A percentile compares a stretch with the other conserved stretches of the same genome.
Evolutionary conservation across 228 moss, liverwort and hornwort genomes (phyloP).

Genomic region (Sphagnum magellanicum): DNA sequence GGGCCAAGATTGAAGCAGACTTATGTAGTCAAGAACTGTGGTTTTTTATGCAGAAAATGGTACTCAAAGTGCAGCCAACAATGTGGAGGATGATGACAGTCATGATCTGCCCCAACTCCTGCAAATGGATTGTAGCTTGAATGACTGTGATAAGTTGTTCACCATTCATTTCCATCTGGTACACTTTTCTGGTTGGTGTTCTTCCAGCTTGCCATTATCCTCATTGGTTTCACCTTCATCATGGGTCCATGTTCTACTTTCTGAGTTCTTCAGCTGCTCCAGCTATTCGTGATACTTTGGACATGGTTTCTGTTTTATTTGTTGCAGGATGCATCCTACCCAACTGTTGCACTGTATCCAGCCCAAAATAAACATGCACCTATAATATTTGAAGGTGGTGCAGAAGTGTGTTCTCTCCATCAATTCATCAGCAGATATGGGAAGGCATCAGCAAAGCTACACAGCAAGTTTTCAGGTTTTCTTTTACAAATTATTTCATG

Average conservation of each 20-base stretch:
- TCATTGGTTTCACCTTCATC: no score
- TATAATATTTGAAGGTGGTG: slow-evolving; percentile 25
- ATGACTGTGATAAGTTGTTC: slow-evolving; percentile 22
- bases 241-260: no score
- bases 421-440: slow-evolving; percentile 16
- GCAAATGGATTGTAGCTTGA: slow-evolving; percentile 37
- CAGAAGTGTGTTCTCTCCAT: slow-evolving; percentile 15
- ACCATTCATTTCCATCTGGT: background rate
- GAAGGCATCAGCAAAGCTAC: slow-evolving; percentile 7
- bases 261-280: no score
- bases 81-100: background rate
- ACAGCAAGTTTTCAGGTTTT: slow-evolving; percentile 6
- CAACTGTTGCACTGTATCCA: slow-evolving; percentile 33
- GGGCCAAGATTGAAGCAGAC: no score
- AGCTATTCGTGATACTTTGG: no score
- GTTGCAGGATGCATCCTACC: slow-evolving; percentile 28
- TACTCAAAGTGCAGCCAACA: slow-evolving; percentile 6
- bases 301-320: no score
- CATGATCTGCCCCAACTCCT: slow-evolving; percentile 13
- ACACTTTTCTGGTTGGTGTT: no score
- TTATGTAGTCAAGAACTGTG: background rate
- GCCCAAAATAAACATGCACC: slow-evolving; percentile 26
- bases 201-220: no score
- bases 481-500: background rate
- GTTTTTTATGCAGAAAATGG: slow-evolving; percentile 4